phyloP scores from a whole-genome alignment of 805 yeast species.

The Zygosaccharomyces rouxii region DNA sequence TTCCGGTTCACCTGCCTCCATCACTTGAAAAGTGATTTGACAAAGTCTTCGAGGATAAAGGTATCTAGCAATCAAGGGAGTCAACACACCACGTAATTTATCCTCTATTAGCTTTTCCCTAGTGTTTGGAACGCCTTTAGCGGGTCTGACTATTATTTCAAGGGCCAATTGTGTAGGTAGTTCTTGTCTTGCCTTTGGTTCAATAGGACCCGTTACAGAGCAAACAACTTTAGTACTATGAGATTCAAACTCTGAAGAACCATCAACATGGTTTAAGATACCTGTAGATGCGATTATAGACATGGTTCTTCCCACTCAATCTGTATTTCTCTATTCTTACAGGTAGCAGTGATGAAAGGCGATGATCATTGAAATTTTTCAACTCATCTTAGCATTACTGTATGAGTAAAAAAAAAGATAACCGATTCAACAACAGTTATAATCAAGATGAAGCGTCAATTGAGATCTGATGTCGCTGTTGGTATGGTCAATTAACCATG shows the following conservation, averaged over 20 bases:
- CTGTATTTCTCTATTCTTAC: neutral
- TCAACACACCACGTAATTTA: slow-evolving; percentile 56
- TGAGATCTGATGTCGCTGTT: neutral
- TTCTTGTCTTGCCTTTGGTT: slow-evolving; percentile 78
- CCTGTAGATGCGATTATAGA: slow-evolving; percentile 18
- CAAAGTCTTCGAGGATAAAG: slow-evolving; percentile 76
- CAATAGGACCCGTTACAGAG: slow-evolving; percentile 89
- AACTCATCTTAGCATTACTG: neutral
- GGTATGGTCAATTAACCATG: slow-evolving; percentile 4
- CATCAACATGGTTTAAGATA: slow-evolving; percentile 63
- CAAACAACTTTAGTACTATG: slow-evolving; percentile 57
- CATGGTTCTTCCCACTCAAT: slow-evolving; percentile 2
- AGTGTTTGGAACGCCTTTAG: slow-evolving; percentile 65
- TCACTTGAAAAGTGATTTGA: slow-evolving; percentile 62
- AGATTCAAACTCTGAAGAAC: slow-evolving; percentile 60
- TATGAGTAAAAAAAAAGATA: neutral
- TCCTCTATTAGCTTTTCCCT: slow-evolving; percentile 76
- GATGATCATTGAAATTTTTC: slow-evolving; percentile 3
- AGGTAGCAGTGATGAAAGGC: neutral
- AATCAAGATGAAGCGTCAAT: neutral
- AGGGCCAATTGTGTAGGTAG: slow-evolving; percentile 71
- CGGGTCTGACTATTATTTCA: slow-evolving; percentile 76
- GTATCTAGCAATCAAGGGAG: slow-evolving; percentile 54
- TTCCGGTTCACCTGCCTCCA: slow-evolving; percentile 42
- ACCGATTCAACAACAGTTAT: neutral